Evolutionary conservation across 2,329 filamentous ascomycete genomes (phyloP).

Genomic region (Aurifilum marmelostoma): DNA sequence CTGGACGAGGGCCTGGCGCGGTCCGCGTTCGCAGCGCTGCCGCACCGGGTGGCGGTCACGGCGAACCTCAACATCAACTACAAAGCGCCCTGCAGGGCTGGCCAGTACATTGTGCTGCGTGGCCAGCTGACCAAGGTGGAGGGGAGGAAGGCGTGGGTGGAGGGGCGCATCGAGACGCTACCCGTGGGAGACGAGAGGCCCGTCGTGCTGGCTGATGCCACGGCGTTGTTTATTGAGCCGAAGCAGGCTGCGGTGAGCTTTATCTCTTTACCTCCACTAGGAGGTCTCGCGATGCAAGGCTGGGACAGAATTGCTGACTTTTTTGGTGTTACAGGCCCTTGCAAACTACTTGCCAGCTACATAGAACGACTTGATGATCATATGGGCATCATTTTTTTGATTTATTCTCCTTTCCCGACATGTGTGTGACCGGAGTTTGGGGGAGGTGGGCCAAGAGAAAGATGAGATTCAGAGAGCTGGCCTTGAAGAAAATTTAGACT

Average conservation of each 20-base stretch:
- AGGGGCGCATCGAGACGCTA: conserved; percentile 82
- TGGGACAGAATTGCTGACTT: conserved; percentile 12
- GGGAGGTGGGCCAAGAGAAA: not conserved
- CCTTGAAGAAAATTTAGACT: not conserved
- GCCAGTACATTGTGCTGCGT: conserved; percentile 74
- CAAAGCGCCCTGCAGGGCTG: conserved; percentile 75
- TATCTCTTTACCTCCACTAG: not conserved
- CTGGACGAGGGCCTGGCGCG: conserved; percentile 87
- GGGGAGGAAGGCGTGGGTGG: conserved; percentile 92
- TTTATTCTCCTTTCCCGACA: not conserved
- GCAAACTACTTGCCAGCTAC: conserved; percentile 13
- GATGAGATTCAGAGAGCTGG: not conserved
- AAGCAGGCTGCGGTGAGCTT: conserved; percentile 73
- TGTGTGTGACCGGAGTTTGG: conserved; percentile 14
- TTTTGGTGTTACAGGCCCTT: conserved; percentile 15
- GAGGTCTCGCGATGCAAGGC: not conserved
- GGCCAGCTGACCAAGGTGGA: conserved; percentile 84
- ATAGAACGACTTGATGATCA: conserved; percentile 18
- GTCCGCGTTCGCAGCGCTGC: conserved; percentile 86
- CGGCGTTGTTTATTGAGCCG: conserved; percentile 86
- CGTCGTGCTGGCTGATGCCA: conserved; percentile 76
- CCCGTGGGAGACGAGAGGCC: conserved; percentile 65
- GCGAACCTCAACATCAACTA: conserved; percentile 86
- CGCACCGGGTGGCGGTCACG: conserved; percentile 83
- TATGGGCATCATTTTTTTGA: not conserved